These are phyloP conservation scores for Epichloe sibirici DNA, from an alignment of 2,329 filamentous ascomycete genomes.

Conservation along the genomic window DNA sequence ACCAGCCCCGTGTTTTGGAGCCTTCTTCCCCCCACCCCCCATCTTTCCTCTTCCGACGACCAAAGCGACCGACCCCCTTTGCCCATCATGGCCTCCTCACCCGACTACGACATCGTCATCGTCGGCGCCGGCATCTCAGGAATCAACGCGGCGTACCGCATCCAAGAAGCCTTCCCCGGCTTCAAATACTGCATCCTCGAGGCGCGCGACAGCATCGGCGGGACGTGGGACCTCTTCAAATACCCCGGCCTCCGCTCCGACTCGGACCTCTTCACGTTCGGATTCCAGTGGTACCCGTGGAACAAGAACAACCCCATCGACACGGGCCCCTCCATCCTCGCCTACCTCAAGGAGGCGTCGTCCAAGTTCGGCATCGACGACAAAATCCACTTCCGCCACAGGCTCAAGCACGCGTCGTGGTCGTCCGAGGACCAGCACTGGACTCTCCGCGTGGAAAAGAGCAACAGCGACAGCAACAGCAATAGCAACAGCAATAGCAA, in stretches of 20 bases:
- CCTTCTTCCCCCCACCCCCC: too few relatives aligned
- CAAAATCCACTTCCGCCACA: conserved; percentile 36
- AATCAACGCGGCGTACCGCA: conserved; percentile 56
- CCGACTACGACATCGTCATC: conserved; percentile 41
- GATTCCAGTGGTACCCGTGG: conserved; percentile 61
- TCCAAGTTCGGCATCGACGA: conserved; percentile 23
- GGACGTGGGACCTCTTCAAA: conserved; percentile 63
- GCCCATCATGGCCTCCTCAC: too few relatives aligned
- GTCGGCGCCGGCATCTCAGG: conserved; percentile 60
- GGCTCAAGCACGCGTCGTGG: conserved; percentile 32
- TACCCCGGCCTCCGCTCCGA: conserved; percentile 60
- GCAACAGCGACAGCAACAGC: conserved; percentile 5
- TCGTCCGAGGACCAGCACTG: conserved; percentile 29
- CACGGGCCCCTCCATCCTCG: conserved; percentile 32
- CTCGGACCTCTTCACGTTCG: conserved; percentile 44
- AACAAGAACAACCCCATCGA: conserved; percentile 37
- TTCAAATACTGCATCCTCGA: conserved; percentile 52
- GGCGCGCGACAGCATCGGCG: conserved; percentile 48
- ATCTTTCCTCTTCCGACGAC: too few relatives aligned
- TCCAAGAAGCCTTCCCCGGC: conserved; percentile 43
- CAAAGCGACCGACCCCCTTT: too few relatives aligned
- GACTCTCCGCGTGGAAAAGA: conserved; percentile 30
- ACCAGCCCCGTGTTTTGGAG: too few relatives aligned
- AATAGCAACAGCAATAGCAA: background rate
- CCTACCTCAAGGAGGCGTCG: conserved; percentile 38